phyloP scores from a whole-genome alignment of 345 rosid species.

The Cardamine occulta region DNA sequence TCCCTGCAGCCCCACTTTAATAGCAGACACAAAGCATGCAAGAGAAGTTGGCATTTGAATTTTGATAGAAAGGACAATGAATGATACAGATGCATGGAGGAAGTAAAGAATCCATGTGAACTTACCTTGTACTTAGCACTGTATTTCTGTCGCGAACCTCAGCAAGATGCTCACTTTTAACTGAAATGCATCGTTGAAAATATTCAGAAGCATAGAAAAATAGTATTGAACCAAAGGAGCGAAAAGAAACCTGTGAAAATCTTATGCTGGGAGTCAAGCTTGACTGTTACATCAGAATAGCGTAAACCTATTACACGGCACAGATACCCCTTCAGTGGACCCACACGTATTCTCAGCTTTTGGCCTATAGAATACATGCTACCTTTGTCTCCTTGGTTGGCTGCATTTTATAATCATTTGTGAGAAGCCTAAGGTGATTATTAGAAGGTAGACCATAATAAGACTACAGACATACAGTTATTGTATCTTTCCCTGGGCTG shows the following conservation, averaged over 20 bases:
- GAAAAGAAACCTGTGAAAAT: conserved; percentile 69
- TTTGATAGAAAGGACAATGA: conserved; percentile 13
- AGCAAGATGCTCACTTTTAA: conserved; percentile 84
- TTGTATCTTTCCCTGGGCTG: conserved; percentile 43
- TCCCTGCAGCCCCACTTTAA: conserved; percentile 64
- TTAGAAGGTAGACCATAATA: conserved; percentile 8
- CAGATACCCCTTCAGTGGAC: conserved; percentile 91
- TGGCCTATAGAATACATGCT: conserved; percentile 82
- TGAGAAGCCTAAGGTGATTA: conserved; percentile 31
- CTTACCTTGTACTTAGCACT: conserved; percentile 53
- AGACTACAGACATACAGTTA: conserved; percentile 57
- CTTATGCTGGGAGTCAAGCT: conserved; percentile 89
- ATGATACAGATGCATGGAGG: conserved; percentile 11
- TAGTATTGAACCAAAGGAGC: conserved; percentile 14
- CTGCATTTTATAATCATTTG: conserved; percentile 53
- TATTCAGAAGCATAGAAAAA: conserved; percentile 26
- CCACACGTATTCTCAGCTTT: conserved; percentile 85
- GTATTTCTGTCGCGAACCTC: conserved; percentile 81
- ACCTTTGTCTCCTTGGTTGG: conserved; percentile 68
- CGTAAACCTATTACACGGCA: conserved; percentile 89
- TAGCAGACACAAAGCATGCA: conserved; percentile 36
- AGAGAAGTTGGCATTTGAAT: conserved; percentile 35
- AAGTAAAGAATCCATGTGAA: conserved; percentile 5
- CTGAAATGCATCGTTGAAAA: conserved; percentile 50
- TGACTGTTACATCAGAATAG: conserved; percentile 81